These are phyloP conservation scores for Vararia minispora DNA, from an alignment of 768 basidiomycete genomes.

Conservation along the genomic window DNA sequence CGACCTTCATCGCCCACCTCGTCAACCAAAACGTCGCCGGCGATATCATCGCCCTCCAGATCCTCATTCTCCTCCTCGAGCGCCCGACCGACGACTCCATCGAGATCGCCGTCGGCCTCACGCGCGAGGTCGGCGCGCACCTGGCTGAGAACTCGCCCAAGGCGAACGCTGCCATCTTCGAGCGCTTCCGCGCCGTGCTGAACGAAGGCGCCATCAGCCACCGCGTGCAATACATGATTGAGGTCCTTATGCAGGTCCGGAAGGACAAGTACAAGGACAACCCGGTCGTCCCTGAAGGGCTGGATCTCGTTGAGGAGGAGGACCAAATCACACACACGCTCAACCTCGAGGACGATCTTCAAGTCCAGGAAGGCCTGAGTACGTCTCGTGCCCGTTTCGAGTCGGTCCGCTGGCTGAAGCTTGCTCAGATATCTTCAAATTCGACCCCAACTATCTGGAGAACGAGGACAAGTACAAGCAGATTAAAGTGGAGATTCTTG, in stretches of 20 bases:
- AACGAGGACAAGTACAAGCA: slow-evolving; percentile 91
- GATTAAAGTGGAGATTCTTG: slow-evolving; percentile 91
- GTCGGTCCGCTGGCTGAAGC: slow-evolving; percentile 8
- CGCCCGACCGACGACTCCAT: slow-evolving; percentile 96
- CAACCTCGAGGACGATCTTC: slow-evolving; percentile 84
- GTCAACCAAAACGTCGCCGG: slow-evolving; percentile 73
- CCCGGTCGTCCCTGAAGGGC: slow-evolving; percentile 83
- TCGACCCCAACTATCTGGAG: slow-evolving; percentile 75
- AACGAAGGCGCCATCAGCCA: slow-evolving; percentile 95
- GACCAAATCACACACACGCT: slow-evolving; percentile 96
- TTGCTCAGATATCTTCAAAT: slow-evolving; percentile 81
- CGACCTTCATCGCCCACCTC: slow-evolving; percentile 62
- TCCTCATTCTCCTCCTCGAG: slow-evolving; percentile 90
- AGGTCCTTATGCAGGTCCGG: slow-evolving; percentile 96
- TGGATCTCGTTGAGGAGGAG: slow-evolving; percentile 96
- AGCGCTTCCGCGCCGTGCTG: slow-evolving; percentile 92
- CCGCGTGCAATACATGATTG: slow-evolving; percentile 98
- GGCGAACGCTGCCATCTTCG: slow-evolving; percentile 89
- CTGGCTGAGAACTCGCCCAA: slow-evolving; percentile 89
- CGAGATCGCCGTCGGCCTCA: slow-evolving; percentile 96
- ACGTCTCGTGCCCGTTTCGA: slow-evolving; percentile 22
- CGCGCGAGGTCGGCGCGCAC: slow-evolving; percentile 94
- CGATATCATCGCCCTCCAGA: slow-evolving; percentile 90
- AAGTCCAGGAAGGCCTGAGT: slow-evolving; percentile 93
- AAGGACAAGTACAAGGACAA: slow-evolving; percentile 99